Conservation (phyloP, 2,329 filamentous ascomycete species). For the Zasmidium angulare region DNA sequence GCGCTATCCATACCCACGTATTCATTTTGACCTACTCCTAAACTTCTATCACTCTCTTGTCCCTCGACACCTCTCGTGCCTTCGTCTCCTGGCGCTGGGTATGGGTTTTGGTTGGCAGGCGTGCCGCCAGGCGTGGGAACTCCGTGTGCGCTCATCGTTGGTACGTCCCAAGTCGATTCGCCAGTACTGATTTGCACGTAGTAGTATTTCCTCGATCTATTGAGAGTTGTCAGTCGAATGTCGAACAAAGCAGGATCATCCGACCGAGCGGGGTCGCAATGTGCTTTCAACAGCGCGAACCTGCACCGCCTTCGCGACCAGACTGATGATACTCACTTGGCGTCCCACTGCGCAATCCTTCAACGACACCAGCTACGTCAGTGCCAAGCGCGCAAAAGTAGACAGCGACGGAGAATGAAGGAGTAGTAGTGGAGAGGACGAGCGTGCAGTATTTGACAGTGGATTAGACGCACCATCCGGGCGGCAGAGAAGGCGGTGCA, state of each 20-base stretch:
- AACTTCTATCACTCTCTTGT: slow-evolving; percentile 31
- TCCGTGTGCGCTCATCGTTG: slow-evolving; percentile 39
- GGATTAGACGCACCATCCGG: slow-evolving; percentile 38
- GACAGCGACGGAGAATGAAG: slow-evolving; percentile 12
- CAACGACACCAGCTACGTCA: slow-evolving; percentile 31
- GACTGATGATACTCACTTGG: slow-evolving; percentile 34
- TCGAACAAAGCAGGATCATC: background rate
- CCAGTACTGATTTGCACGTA: slow-evolving; percentile 44
- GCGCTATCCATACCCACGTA: background rate
- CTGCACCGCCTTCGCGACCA: background rate
- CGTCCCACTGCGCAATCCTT: slow-evolving; percentile 45
- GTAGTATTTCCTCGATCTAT: slow-evolving; percentile 43
- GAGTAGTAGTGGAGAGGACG: slow-evolving; percentile 9
- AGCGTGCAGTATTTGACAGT: slow-evolving; percentile 15
- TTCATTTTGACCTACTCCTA: slow-evolving; percentile 27
- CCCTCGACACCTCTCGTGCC: slow-evolving; percentile 29
- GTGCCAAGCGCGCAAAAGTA: slow-evolving; percentile 30
- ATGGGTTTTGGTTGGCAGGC: slow-evolving; percentile 37
- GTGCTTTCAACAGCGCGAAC: background rate
- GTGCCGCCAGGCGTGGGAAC: slow-evolving; percentile 40
- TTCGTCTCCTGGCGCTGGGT: slow-evolving; percentile 29
- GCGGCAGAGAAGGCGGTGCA: slow-evolving; percentile 38
- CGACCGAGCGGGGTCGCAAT: background rate
- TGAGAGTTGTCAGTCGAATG: slow-evolving; percentile 12
- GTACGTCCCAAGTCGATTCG: slow-evolving; percentile 42